Evolutionary conservation across 495 filamentous ascomycete species (phyloP).

Genomic region (Neurospora sp.): DNA sequence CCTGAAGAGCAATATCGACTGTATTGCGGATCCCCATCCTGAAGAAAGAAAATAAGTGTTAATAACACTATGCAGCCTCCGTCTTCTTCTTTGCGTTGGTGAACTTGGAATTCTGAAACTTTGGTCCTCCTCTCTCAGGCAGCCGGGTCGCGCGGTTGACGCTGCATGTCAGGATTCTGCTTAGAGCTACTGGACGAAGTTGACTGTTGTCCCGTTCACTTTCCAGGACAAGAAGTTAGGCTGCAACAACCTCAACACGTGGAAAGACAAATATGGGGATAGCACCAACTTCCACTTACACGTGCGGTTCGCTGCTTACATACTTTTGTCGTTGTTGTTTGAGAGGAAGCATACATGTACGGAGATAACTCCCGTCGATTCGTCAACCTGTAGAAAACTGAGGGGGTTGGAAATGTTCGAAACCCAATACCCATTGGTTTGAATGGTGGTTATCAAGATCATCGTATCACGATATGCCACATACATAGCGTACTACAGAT

Average conservation of each 20-base stretch:
- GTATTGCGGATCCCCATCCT: neutral
- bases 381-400: neutral
- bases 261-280: neutral
- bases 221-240: neutral
- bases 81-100: neutral
- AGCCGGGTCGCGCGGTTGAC: neutral
- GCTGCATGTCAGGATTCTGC: neutral
- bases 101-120: neutral
- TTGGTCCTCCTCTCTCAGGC: too few species aligned
- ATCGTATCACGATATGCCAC: neutral
- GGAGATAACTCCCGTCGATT: neutral
- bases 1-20: neutral
- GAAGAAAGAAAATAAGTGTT: neutral
- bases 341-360: neutral
- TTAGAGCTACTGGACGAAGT: neutral
- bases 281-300: neutral
- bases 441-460: neutral
- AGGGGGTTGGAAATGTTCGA: neutral
- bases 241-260: neutral
- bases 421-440: neutral
- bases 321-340: neutral
- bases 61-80: neutral
- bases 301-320: neutral
- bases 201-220: neutral
- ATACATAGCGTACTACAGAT: neutral